A percentile compares a stretch with the other conserved stretches of the same genome.
Evolutionary conservation across 345 rosid species (phyloP).

Genomic region (Toxicodendron radicans): DNA sequence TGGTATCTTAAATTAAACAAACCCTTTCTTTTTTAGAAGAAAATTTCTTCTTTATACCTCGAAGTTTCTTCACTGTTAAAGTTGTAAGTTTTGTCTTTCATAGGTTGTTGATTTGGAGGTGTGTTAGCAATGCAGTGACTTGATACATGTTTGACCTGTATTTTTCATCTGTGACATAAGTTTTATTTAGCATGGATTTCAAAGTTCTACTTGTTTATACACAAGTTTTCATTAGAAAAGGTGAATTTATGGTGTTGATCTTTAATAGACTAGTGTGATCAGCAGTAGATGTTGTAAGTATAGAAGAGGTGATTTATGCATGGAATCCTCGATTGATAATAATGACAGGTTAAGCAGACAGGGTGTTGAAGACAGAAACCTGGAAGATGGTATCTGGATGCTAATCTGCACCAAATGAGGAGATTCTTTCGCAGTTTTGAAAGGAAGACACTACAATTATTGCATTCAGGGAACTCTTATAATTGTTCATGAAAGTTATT

Average conservation of each 20-base stretch:
- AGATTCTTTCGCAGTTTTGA: too few species aligned
- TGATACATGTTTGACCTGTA: neutral
- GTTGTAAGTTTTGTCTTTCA: too few species aligned
- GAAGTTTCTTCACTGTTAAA: too few species aligned
- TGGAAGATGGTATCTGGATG: neutral
- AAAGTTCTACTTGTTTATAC: neutral
- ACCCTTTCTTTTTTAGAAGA: neutral
- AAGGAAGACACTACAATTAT: too few species aligned
- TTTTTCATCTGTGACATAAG: neutral
- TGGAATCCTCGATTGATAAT: neutral
- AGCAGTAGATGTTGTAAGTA: neutral
- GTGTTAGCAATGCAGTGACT: neutral
- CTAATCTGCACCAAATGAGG: neutral
- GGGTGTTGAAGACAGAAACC: neutral
- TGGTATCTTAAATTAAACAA: neutral
- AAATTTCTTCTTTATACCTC: neutral
- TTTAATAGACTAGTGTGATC: neutral
- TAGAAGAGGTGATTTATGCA: neutral
- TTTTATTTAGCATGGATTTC: neutral
- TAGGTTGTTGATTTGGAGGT: neutral
- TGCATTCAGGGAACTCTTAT: too few species aligned
- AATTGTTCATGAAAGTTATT: too few species aligned
- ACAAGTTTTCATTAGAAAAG: neutral
- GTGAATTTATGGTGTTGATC: neutral
- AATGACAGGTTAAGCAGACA: neutral